phyloP scores from a whole-genome alignment of 2,329 filamentous ascomycete species.

The Parascedosporium putredinis region DNA sequence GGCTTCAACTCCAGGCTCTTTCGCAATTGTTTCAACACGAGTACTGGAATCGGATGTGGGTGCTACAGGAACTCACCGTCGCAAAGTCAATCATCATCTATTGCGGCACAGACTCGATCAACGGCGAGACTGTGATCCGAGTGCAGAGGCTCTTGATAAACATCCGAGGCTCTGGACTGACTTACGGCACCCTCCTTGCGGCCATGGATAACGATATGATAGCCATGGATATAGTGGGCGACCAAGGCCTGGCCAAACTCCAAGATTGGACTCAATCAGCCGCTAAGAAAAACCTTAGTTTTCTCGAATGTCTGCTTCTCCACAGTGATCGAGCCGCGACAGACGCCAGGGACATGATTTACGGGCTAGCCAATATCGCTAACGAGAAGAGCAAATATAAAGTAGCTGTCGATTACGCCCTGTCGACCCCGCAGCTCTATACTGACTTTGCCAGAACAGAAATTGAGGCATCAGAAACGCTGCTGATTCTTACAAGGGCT shows the following conservation, averaged over 20 bases:
- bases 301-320: neutral
- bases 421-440: neutral
- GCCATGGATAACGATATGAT: neutral
- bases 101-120: neutral
- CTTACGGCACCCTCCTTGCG: neutral
- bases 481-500: neutral
- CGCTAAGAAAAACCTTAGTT: neutral
- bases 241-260: neutral
- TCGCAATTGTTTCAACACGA: neutral
- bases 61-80: neutral
- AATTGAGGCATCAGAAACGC: neutral
- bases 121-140: neutral
- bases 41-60: neutral
- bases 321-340: neutral
- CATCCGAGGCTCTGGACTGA: neutral
- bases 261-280: neutral
- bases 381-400: neutral
- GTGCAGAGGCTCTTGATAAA: neutral
- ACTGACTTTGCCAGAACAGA: neutral
- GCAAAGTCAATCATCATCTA: neutral
- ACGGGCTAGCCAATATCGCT: neutral
- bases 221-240: neutral
- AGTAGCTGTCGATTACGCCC: neutral
- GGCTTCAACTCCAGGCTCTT: neutral
- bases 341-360: neutral